phyloP scores from a whole-genome alignment of 2,329 filamentous ascomycete species.

The Remersonia thermophila region DNA sequence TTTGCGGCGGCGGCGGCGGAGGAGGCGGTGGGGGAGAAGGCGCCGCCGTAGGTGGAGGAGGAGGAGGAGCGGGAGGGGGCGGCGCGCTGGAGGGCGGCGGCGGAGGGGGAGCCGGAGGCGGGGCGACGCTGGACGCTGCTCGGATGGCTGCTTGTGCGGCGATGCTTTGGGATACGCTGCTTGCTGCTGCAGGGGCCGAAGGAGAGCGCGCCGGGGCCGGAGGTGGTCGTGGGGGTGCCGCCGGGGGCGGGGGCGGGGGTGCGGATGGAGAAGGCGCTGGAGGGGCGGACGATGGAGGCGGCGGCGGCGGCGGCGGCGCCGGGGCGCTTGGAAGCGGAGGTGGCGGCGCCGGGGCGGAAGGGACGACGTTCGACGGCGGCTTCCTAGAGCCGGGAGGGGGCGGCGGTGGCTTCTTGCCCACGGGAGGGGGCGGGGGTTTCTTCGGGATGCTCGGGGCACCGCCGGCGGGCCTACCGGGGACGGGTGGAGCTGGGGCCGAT shows the following conservation, averaged over 20 bases:
- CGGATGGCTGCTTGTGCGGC: conserved; percentile 30
- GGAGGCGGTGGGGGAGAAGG: conserved; percentile 23
- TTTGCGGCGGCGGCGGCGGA: conserved; percentile 29
- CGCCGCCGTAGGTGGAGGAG: conserved; percentile 30
- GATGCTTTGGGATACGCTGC: conserved; percentile 23
- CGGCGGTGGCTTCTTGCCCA: conserved; percentile 63
- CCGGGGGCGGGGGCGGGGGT: conserved; percentile 24
- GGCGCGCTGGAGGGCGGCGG: conserved; percentile 26
- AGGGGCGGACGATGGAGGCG: conserved; percentile 25
- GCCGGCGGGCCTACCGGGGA: conserved; percentile 43
- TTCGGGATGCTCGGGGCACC: conserved; percentile 44
- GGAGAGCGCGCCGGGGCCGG: conserved; percentile 18
- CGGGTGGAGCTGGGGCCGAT: conserved; percentile 42
- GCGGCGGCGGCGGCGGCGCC: conserved; percentile 21
- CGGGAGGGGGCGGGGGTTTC: conserved; percentile 61
- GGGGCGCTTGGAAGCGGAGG: conserved; percentile 28
- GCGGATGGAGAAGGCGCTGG: conserved; percentile 28
- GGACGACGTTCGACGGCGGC: conserved; percentile 32
- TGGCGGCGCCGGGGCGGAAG: conserved; percentile 20
- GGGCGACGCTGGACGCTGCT: conserved; percentile 20
- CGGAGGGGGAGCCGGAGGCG: conserved; percentile 22
- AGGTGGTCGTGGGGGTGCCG: conserved; percentile 24
- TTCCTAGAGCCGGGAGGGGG: conserved; percentile 49
- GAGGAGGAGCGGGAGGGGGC: conserved; percentile 27
- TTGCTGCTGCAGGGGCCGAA: conserved; percentile 20